phyloP scores from a whole-genome alignment of 2,329 filamentous ascomycete genomes.

The Neonectria faginata region DNA sequence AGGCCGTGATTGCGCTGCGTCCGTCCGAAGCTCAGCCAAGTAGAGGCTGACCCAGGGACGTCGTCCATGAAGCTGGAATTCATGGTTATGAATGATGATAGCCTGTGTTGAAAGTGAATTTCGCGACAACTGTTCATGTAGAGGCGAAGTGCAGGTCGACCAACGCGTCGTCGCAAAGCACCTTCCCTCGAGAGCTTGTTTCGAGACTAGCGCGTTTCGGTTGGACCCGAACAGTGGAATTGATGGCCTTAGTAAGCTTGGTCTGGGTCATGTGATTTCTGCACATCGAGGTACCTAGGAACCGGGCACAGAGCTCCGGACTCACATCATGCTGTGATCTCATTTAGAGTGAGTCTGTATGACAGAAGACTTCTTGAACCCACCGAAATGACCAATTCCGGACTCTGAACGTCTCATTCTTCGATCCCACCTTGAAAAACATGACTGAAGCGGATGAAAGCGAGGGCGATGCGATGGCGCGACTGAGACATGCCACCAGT shows the following conservation, averaged over 20 bases:
- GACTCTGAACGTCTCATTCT: not conserved
- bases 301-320: not conserved
- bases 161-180: constrained; percentile 6
- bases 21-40: constrained; percentile 35
- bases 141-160: not conserved
- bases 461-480: not conserved
- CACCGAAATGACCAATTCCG: not conserved
- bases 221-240: not conserved
- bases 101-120: not conserved
- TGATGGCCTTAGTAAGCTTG: not conserved
- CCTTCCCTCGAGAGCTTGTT: not conserved
- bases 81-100: constrained; percentile 27
- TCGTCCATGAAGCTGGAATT: constrained; percentile 36
- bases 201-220: not conserved
- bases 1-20: constrained; percentile 33
- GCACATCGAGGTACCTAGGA: not conserved
- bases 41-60: constrained; percentile 28
- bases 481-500: not conserved
- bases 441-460: not conserved
- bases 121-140: not conserved
- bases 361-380: not conserved
- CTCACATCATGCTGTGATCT: not conserved
- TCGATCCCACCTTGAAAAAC: not conserved
- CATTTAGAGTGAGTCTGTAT: not conserved
- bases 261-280: not conserved